phyloP scores from a whole-genome alignment of 2,329 filamentous ascomycete genomes.

The Monascus ruber region DNA sequence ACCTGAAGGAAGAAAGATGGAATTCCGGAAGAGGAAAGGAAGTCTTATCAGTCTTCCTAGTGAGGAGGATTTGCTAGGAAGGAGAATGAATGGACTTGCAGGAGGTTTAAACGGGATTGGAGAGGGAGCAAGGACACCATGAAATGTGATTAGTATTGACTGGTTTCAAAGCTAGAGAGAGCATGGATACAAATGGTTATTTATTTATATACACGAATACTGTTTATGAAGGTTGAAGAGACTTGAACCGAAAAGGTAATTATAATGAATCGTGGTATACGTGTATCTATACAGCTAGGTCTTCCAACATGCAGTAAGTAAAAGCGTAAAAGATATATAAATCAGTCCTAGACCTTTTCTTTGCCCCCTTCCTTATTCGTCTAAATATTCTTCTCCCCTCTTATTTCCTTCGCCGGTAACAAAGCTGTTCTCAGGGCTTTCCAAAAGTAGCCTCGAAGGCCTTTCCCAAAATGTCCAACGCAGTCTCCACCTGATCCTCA shows the following conservation, averaged over 20 bases:
- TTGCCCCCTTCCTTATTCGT: too few species aligned
- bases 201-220: conserved; percentile 1
- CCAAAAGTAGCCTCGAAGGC: conserved; percentile 47
- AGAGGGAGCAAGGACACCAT: conserved; percentile 24
- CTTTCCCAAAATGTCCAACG: conserved; percentile 63
- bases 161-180: background rate
- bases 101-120: conserved; percentile 40
- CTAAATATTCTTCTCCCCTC: too few species aligned
- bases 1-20: conserved; percentile 8
- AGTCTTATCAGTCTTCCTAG: conserved; percentile 44
- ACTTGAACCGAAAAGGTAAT: too few species aligned
- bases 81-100: conserved; percentile 45
- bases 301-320: too few species aligned
- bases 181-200: conserved; percentile 4
- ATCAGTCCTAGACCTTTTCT: too few species aligned
- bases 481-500: conserved; percentile 67
- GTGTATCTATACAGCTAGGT: too few species aligned
- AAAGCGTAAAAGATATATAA: too few species aligned
- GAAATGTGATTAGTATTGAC: conserved; percentile 3
- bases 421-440: too few species aligned
- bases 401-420: too few species aligned
- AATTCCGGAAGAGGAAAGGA: conserved; percentile 21
- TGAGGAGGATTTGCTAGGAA: conserved; percentile 45
- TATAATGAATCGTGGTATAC: too few species aligned
- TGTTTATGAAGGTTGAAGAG: too few species aligned